Percentiles rank a stretch among this genome's conserved stretches.
Conservation (phyloP, 768 basidiomycete genomes). For the Tulasnella sp. region DNA sequence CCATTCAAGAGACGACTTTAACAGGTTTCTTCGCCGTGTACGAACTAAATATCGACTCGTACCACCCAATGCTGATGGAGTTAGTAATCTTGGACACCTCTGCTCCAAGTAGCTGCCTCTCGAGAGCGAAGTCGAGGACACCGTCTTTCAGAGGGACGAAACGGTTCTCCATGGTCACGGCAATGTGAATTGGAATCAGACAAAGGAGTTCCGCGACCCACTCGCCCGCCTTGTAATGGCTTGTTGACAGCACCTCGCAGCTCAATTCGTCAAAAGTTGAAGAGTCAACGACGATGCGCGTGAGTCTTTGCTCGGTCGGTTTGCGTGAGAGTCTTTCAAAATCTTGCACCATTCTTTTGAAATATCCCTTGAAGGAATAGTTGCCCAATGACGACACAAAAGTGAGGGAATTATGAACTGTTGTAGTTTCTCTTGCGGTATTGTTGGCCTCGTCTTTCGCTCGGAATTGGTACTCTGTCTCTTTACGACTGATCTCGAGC, state of each 20-base stretch:
- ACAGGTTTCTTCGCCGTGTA: conserved; percentile 63
- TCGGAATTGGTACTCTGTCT: conserved; percentile 56
- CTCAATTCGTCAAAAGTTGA: conserved; percentile 33
- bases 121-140: conserved; percentile 49
- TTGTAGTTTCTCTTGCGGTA: neutral
- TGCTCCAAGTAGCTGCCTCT: conserved; percentile 55
- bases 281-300: neutral
- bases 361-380: conserved; percentile 39
- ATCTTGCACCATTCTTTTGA: conserved; percentile 44
- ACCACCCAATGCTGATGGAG: conserved; percentile 58
- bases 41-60: conserved; percentile 59
- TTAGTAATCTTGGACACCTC: conserved; percentile 57
- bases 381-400: neutral
- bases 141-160: conserved; percentile 62
- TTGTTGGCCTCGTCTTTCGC: conserved; percentile 38
- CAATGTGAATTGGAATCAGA: conserved; percentile 62
- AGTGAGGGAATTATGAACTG: conserved; percentile 25
- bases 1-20: conserved; percentile 65
- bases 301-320: conserved; percentile 43
- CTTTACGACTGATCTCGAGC: conserved; percentile 53
- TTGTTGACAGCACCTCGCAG: conserved; percentile 26
- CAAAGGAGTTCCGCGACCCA: conserved; percentile 62
- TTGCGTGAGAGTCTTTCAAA: conserved; percentile 55
- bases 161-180: conserved; percentile 55
- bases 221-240: conserved; percentile 50